These are phyloP conservation scores for Cajanus cajan DNA, from an alignment of 306 rosid genomes.

Conservation along the genomic window DNA sequence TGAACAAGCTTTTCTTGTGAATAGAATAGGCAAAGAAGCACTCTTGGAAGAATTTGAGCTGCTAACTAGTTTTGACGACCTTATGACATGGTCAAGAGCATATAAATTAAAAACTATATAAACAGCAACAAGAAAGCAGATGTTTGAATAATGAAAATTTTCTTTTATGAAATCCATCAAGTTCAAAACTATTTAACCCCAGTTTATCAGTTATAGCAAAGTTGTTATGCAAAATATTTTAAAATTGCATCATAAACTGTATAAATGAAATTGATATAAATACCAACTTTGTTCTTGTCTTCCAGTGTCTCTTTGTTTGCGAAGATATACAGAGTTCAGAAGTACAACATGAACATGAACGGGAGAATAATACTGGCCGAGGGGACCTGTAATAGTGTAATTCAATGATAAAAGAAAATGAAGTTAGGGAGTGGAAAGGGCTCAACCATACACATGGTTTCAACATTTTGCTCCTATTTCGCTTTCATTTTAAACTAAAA, in stretches of 20 bases:
- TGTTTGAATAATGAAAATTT: background rate
- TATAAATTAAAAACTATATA: background rate
- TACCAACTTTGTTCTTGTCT: slow-evolving; percentile 76
- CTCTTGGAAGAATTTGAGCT: slow-evolving; percentile 50
- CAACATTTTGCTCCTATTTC: background rate
- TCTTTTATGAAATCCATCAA: slow-evolving; percentile 14
- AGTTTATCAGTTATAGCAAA: slow-evolving; percentile 21
- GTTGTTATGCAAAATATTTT: slow-evolving; percentile 1
- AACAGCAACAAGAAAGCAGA: background rate
- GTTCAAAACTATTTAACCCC: slow-evolving; percentile 2
- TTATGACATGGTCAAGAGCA: slow-evolving; percentile 34
- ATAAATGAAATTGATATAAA: slow-evolving; percentile 35
- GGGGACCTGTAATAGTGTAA: slow-evolving; percentile 56
- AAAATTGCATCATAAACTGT: background rate
- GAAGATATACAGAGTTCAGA: slow-evolving; percentile 49
- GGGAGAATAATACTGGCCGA: slow-evolving; percentile 40
- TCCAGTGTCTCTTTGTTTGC: slow-evolving; percentile 54
- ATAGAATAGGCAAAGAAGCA: slow-evolving; percentile 40
- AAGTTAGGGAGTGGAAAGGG: slow-evolving; percentile 14
- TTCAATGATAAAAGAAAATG: slow-evolving; percentile 14
- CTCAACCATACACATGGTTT: slow-evolving; percentile 14
- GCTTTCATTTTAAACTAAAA: slow-evolving; percentile 5
- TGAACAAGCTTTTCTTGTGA: slow-evolving; percentile 52
- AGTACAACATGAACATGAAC: slow-evolving; percentile 52
- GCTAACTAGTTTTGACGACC: slow-evolving; percentile 52